Evolutionary conservation across 495 filamentous ascomycete genomes (phyloP), one percentile per base, ranked within the genome.

Genomic region (Friedmanniomyces simplex): DNA sequence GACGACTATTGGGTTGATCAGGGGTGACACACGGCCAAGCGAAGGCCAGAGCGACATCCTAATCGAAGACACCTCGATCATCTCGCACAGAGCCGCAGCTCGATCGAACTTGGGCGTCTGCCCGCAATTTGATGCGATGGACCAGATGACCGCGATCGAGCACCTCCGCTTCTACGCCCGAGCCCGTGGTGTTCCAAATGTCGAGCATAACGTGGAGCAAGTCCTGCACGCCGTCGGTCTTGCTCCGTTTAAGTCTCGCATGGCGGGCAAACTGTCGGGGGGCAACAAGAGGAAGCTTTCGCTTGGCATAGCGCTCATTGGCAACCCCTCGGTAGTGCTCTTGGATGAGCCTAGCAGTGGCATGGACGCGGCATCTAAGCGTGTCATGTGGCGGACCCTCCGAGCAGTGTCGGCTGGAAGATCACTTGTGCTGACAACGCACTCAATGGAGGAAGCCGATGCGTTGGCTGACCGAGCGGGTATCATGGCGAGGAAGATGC

Each of bases 391-490:
- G 86, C 77, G 76, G 52, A 86, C 83, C 0, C 73, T 88, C 2
- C 72, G 73, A 12, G 66, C 75, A 0, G 77, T 86, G 25, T 78
- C 76, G 0, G 69, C 72, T 0, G 84, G 83, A 3, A 72, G 85
- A 0, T 78, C 76, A 0, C 73, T 88, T n/a, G 57, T 73, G 6
- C 61, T 73, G 34, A 73, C n/a, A 13, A 90, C 86, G 10, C 86
- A 90, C 63, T 78, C 73, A 36, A 89, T 90, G 86, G 86, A 90
- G 65, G 86, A 90, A 66, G 86, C 86, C 16, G 83, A 87, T 56
- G 84, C 85, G 3, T 73, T 90, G 11, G 86, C 85, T 0, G 74
- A 79, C 54, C 74, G 83, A 12, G 86, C 82, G 0, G 86, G 84
- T 6, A 87, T 90, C 56, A 72, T 90, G 55, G 83, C 84, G n/a